Base-by-base conservation (phyloP, 2,329 filamentous ascomycete genomes). In the Pseudogymnoascus verrucosus region DNA sequence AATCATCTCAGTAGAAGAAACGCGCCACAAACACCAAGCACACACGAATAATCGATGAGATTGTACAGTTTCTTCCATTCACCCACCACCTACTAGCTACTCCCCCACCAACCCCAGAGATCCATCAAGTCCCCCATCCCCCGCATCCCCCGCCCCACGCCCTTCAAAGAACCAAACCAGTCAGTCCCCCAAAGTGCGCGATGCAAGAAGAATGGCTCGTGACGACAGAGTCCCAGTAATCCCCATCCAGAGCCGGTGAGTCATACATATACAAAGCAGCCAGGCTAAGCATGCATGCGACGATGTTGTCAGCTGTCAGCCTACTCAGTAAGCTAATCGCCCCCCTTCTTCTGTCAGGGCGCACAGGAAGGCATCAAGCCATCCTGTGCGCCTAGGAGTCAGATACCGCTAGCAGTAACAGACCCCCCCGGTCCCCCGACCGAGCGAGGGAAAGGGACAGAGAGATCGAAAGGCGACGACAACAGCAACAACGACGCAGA, bases 121-220 rank as follows among this genome's bases (percentile, higher is more conserved):
- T 28, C 11, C 23, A 16, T 28, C 11, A n/a, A 16, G 10, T 34
- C 47, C 47, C 10, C 8, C 47, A 57, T 47, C 19, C n/a, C 26
- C 23, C 26, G 23, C n/a, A 31, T 19, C n/a, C 51, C 28, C 16
- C 7, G 12, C 7, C 10, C 1, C 47, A 2, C 51, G 26, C 51
- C 51, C 51, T 57, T 57, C 47, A 12, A 3, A 57, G 26, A 57
- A 57, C 51, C 51, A 57, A 57, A 34, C 51, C 51, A 57, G 51
- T 57, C 51, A 34, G 51, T 10, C n/a, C 51, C n/a, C 51, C 51
- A 57, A 57, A 57, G 51, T 26, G 1, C 47, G 26, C 28, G 2
- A 12, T 2, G n/a, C 26, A 57, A 31, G 51, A 57, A 57, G 51
- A 34, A 57, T 57, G 51, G n/a, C 19, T 34, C 28, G 28, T 34